Conservation (phyloP, 768 basidiomycete species). For the Boletus subcaerulescens region DNA sequence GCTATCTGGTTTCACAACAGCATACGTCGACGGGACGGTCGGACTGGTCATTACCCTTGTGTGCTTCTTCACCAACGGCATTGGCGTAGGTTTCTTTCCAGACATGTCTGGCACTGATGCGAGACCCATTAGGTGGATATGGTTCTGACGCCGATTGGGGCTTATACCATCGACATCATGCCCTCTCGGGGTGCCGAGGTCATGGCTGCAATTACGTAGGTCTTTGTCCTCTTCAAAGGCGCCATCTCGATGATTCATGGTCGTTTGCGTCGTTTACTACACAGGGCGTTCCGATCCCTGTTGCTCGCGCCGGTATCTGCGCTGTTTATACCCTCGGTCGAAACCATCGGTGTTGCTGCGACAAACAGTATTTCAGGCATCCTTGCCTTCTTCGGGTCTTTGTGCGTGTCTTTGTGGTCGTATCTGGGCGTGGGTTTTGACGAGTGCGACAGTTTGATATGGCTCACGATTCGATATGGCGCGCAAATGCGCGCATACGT, state of each 20-base stretch:
- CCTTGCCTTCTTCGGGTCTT: conserved; percentile 48
- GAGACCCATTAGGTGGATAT: conserved; percentile 46
- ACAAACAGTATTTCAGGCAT: conserved; percentile 49
- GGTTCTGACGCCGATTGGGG: conserved; percentile 50
- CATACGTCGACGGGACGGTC: conserved; percentile 45
- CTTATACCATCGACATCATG: conserved; percentile 61
- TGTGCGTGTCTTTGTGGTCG: conserved; percentile 37
- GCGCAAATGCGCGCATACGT: not conserved
- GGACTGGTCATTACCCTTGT: conserved; percentile 52
- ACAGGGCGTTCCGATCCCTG: conserved; percentile 24
- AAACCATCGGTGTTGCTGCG: conserved; percentile 46
- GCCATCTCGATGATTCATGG: not conserved
- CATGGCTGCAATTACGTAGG: conserved; percentile 54
- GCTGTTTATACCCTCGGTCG: conserved; percentile 42
- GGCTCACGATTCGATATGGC: conserved; percentile 20
- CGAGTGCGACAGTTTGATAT: conserved; percentile 42
- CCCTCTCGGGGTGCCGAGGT: conserved; percentile 60
- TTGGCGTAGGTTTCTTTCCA: conserved; percentile 46
- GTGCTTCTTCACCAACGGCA: conserved; percentile 60
- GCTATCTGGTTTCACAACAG: conserved; percentile 46
- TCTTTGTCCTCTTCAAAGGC: not conserved
- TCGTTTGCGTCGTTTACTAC: not conserved
- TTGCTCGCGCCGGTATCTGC: conserved; percentile 14
- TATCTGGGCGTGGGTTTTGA: not conserved
- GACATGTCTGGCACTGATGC: not conserved